Base-by-base conservation (phyloP, 176 grass and related monocot genomes). In the Zoysia pacifica region DNA sequence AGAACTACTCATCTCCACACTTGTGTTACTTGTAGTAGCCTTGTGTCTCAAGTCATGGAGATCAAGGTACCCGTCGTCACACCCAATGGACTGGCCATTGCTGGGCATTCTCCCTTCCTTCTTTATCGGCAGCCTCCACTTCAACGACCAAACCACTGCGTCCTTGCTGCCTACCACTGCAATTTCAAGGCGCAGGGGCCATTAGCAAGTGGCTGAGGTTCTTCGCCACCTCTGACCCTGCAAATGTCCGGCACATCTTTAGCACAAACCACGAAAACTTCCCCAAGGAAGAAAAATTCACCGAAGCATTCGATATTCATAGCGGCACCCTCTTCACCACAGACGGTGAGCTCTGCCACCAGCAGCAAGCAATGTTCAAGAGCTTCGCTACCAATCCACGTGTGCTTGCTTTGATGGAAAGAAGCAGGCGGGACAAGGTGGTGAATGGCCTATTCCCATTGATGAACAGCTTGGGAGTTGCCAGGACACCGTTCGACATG, bases 241-340 rank as follows among this genome's bases (percentile, higher is more conserved):
- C 48, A 12, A 83, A 82, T 41, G 66, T 87, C 48, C 60, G 39
- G 45, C 80, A 87, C 48, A 39, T 87, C 59, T 87, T 87, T 56
- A 78, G 39, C 15, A 11, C 48, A 11, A 73, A 78, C 67, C 65
- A 60, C 37, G 39, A 56, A 1, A 87, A 87, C 51, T 87, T 73
- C 67, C 79, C 86, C 20, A 87, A 79, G 42, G 86, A 79, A 3
- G 67, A 44, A 11, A 80, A 74, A 36, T 78, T 83, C 45, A 39
- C 74, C 0, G 15, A 54, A 11, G 72, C 78, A 56, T 82, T 87
- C 42, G 79, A 78, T 10, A 35, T 82, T 37, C 37, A 82, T 13
- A 43, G 59, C 5, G 85, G 70, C 13, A 69, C 44, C 39, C 56
- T 82, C 58, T 66, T 87, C 20, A 87, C 75, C 41, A 18, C 37